A percentile compares a stretch with the other conserved stretches of the same genome.
These are phyloP conservation scores for Inonotus hispidus DNA, from an alignment of 1,284 basidiomycete species.

Conservation along the genomic window DNA sequence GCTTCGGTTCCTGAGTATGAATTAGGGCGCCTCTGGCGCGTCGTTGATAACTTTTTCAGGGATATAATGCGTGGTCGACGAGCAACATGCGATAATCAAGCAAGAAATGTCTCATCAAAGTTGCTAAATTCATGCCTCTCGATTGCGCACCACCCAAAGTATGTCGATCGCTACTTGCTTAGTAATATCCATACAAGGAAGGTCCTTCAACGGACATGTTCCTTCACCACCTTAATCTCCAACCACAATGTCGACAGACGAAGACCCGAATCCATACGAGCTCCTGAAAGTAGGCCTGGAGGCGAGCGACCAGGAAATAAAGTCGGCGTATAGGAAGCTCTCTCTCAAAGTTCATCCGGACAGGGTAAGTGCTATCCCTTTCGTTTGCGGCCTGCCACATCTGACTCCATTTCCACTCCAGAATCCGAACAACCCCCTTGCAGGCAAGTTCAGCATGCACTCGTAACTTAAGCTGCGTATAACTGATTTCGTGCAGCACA, in stretches of 20 bases:
- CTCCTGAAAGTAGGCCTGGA: slow-evolving; percentile 62
- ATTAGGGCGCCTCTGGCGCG: too few species aligned
- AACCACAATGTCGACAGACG: slow-evolving; percentile 25
- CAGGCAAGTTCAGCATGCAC: slow-evolving; percentile 39
- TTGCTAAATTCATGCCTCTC: too few species aligned
- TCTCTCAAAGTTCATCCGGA: slow-evolving; percentile 90
- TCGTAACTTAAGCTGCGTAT: not conserved
- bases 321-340: slow-evolving; percentile 75
- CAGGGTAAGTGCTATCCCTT: slow-evolving; percentile 50
- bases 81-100: too few species aligned
- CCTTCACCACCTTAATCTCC: not conserved
- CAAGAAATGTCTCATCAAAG: too few species aligned
- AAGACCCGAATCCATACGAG: slow-evolving; percentile 72
- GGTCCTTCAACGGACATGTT: not conserved
- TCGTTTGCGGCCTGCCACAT: slow-evolving; percentile 18
- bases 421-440: slow-evolving; percentile 78
- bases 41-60: too few species aligned
- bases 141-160: too few species aligned
- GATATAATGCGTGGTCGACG: too few species aligned
- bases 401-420: slow-evolving; percentile 31
- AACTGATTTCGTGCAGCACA: slow-evolving; percentile 41
- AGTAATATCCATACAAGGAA: not conserved
- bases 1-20: too few species aligned
- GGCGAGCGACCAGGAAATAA: slow-evolving; percentile 78
- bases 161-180: not conserved